Evolutionary conservation across 1,284 basidiomycete species (phyloP).

Genomic region (Paramarasmius palmivorus): DNA sequence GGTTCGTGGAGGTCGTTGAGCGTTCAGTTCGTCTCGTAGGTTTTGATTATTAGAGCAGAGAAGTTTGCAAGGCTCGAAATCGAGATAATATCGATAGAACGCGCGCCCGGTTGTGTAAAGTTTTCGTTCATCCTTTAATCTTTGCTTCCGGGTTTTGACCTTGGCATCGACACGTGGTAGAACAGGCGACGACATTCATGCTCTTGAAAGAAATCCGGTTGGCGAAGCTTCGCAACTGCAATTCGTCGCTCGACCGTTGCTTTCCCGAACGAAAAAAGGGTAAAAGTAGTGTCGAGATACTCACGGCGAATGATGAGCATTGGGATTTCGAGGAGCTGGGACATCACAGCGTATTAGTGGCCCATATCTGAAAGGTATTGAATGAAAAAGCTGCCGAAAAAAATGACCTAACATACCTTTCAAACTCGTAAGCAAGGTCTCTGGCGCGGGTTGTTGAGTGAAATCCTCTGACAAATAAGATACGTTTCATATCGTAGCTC

Average conservation of each 20-base stretch:
- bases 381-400: neutral
- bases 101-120: constrained; percentile 19
- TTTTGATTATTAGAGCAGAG: constrained; percentile 22
- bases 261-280: constrained; percentile 22
- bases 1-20: constrained; percentile 46
- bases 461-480: constrained; percentile 87
- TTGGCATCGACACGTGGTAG: too few species aligned
- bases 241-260: constrained; percentile 16
- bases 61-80: constrained; percentile 22
- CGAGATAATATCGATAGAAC: constrained; percentile 26
- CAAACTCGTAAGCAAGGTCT: constrained; percentile 86
- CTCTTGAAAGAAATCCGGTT: constrained; percentile 10
- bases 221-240: constrained; percentile 25
- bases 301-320: constrained; percentile 76
- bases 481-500: constrained; percentile 68
- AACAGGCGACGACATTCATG: neutral
- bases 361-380: constrained; percentile 54
- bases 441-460: constrained; percentile 75
- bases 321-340: constrained; percentile 78
- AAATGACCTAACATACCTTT: constrained; percentile 54
- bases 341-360: constrained; percentile 86
- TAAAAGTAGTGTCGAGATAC: constrained; percentile 36
- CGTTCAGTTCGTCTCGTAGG: constrained; percentile 30
- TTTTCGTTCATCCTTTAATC: neutral
- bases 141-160: neutral